Percentiles rank a stretch among this genome's conserved stretches.
Evolutionary conservation across 1,139 yeast genomes (phyloP).

Genomic region (Sugiyamaella paludigena): DNA sequence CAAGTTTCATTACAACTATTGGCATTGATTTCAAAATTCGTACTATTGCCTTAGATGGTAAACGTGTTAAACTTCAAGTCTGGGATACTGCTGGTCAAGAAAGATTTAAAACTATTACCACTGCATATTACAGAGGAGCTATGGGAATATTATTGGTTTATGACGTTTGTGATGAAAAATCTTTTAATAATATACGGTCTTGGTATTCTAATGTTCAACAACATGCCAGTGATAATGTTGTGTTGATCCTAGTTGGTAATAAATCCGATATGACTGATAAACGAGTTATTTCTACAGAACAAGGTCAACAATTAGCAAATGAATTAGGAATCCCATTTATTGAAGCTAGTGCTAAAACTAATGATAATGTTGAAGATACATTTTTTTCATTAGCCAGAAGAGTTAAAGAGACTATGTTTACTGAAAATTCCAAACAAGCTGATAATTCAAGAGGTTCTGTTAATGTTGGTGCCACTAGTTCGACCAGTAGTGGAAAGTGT

Average conservation of each 20-base stretch:
- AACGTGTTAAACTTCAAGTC: slow-evolving; percentile 88
- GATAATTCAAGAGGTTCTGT: slow-evolving; percentile 25
- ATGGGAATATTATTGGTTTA: slow-evolving; percentile 96
- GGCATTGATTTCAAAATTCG: slow-evolving; percentile 98
- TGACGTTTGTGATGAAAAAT: slow-evolving; percentile 93
- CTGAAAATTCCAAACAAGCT: slow-evolving; percentile 31
- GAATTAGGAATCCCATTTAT: slow-evolving; percentile 86
- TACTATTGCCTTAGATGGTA: slow-evolving; percentile 90
- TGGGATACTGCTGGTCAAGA: slow-evolving; percentile 99
- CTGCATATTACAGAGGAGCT: slow-evolving; percentile 98
- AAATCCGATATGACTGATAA: slow-evolving; percentile 80
- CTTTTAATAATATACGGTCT: slow-evolving; percentile 79
- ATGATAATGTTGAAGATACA: slow-evolving; percentile 86
- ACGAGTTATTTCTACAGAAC: slow-evolving; percentile 76
- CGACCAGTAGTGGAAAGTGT: slow-evolving; percentile 25
- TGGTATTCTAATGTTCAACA: slow-evolving; percentile 96
- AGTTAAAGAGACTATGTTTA: slow-evolving; percentile 71
- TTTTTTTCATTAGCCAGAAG: slow-evolving; percentile 88
- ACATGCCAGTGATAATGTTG: slow-evolving; percentile 95
- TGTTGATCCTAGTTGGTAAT: slow-evolving; percentile 89
- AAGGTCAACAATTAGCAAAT: slow-evolving; percentile 86
- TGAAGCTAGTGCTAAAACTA: slow-evolving; percentile 95
- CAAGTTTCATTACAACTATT: slow-evolving; percentile 93
- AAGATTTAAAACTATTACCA: slow-evolving; percentile 94
- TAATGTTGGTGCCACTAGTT: slow-evolving; percentile 24